Evolutionary conservation across 1,284 basidiomycete species (phyloP), one percentile per base, ranked within the genome.

Genomic region (Ustilago nuda): DNA sequence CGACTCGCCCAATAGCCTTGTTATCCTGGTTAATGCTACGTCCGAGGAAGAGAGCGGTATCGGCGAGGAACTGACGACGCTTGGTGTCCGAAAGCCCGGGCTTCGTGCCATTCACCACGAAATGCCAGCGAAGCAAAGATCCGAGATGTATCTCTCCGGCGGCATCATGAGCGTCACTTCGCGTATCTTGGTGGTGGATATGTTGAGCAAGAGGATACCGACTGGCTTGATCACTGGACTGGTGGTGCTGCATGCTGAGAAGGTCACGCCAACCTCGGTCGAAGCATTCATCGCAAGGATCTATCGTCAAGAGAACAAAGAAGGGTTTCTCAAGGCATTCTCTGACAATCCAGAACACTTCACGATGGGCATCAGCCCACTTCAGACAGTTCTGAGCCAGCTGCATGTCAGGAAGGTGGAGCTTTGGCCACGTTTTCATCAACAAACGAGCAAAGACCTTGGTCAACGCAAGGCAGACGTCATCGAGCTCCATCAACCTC

Each of bases 341-440:
- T 94, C 94, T 0, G 96, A 98, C 85, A 92, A 98, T 79, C 94
- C 96, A 0, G 96, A 99, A 85, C 91, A 92, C 68, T 97, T 99
- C 72, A 94, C 93, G 0, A 93, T 91, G 76, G 95, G 95, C 0
- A 87, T 98, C 82, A 94, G 92, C 1, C 95, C 96, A 0, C 87
- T 99, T 19, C 93, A 93, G 82, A 94, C 92, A 54, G 93, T 97
- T 70, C 91, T 99, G 89, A 93, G 94, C 75, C 94, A 97, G 85
- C 89, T 99, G 4, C 93, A 94, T 77, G 88, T 99, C 62, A 90
- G 93, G 30, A 91, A 89, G 12, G 94, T 96, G 2, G 92, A 94
- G 82, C 92, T 99, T 15, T 98, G 94, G 88, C 97, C 97, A 9
- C 39, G 52, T 32, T 99, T 98, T 85, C 95, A 97, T 41, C 72